Base-by-base conservation (phyloP, 176 grass and related monocot species). In the Zea mays region DNA sequence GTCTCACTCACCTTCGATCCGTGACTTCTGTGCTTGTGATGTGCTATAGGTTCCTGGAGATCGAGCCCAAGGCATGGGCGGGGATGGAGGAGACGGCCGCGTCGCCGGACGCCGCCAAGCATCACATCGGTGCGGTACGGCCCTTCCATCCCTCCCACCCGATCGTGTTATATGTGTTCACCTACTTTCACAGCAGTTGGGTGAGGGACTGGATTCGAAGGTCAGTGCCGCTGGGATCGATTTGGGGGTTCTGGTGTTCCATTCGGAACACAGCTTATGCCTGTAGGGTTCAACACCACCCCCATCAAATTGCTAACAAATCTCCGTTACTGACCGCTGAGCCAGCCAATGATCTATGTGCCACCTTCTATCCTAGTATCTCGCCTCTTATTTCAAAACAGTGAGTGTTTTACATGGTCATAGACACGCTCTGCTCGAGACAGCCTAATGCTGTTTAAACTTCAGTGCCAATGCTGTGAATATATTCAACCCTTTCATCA, bases 61-160 rank as follows among this genome's bases (percentile, higher is more conserved):
- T 98, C 61, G 85, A 94, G 65, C 70, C 79, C 36, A 80, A 83
- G 80, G 95, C 95, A 4, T 98, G 95, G 95, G 10, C 83, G 7
- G 95, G 89, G 10, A 59, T 98, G 79, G 91, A 98, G 87, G 95
- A 98, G 83, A 98, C 95, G n/a, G 91, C 95, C 8, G 87, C 91
- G 3, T 93, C 87, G 15, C 84, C 87, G 1, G 87, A 86, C n/a
- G n/a, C n/a, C 83, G 82, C 83, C 74, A 98, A 90, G 81, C 91
- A 94, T 83, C 95, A 98, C 86, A 83, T 94, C 69, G 89, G 85
- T 72, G 91, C 91, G 85, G 95, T 98, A 88, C 51, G 74, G 13
- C 76, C n/a, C 16, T 74, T 72, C n/a, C 27, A 55, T 14, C 19
- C 5, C 8, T 71, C 38, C 65, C 39, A 37, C 38, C 54, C 56